These are phyloP conservation scores for Pedinophyceae sp. DNA, from an alignment of 139 green algal genomes.

Conservation along the genomic window DNA sequence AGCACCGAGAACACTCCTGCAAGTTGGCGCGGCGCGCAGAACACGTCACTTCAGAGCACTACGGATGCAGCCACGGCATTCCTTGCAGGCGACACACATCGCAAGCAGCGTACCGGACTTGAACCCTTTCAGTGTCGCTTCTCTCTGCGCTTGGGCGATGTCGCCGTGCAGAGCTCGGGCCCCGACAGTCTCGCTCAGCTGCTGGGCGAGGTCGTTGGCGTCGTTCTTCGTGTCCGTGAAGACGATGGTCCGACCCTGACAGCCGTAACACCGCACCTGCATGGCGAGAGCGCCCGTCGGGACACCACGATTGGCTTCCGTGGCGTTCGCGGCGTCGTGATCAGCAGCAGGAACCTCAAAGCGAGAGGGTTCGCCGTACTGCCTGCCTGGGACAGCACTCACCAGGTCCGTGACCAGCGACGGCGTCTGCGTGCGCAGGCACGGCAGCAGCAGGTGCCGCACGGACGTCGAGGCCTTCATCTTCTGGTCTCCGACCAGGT, in stretches of 20 bases:
- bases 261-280: neutral
- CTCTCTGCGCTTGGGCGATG: constrained; percentile 69
- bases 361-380: constrained; percentile 28
- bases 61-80: neutral
- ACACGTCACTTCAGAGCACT: neutral
- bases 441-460: constrained; percentile 75
- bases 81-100: neutral
- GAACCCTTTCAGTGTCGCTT: neutral
- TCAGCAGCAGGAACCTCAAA: too few species aligned
- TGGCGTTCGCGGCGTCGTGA: too few species aligned
- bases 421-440: constrained; percentile 23
- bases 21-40: neutral
- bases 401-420: constrained; percentile 12
- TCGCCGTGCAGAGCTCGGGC: constrained; percentile 79
- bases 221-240: constrained; percentile 97
- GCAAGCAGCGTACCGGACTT: neutral
- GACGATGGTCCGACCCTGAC: constrained; percentile 71
- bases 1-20: constrained; percentile 70
- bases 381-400: constrained; percentile 61
- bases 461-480: constrained; percentile 80
- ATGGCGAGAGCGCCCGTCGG: too few species aligned
- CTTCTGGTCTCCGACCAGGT: constrained; percentile 78
- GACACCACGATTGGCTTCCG: too few species aligned
- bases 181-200: constrained; percentile 34
- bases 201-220: constrained; percentile 55